These are phyloP conservation scores for Maudiozyma turicensis DNA, from an alignment of 805 yeast genomes.

Conservation along the genomic window DNA sequence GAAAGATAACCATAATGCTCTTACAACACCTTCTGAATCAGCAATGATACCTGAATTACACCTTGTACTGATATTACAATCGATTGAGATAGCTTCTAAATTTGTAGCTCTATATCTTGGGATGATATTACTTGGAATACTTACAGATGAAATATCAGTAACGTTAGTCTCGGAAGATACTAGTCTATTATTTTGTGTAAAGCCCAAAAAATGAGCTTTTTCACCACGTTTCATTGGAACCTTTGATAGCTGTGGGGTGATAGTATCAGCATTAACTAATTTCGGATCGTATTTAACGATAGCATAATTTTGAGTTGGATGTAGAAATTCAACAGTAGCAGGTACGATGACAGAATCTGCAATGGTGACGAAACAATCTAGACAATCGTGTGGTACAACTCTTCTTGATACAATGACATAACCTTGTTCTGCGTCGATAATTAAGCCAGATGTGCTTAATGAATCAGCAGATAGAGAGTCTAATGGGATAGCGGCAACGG, in stretches of 20 bases:
- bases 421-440: constrained; percentile 73
- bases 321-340: constrained; percentile 71
- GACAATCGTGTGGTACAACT: constrained; percentile 68
- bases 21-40: constrained; percentile 65
- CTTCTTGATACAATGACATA: constrained; percentile 70
- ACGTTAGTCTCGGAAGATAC: constrained; percentile 68
- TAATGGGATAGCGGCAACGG: constrained; percentile 56
- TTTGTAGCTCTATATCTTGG: constrained; percentile 85
- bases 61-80: constrained; percentile 59
- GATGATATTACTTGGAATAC: constrained; percentile 56
- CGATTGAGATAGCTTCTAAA: constrained; percentile 66
- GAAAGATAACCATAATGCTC: constrained; percentile 80
- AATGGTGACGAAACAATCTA: constrained; percentile 64
- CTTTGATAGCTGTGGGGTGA: constrained; percentile 53
- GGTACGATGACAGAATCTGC: constrained; percentile 81
- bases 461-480: constrained; percentile 65
- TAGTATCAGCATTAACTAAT: constrained; percentile 59
- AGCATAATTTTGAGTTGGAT: constrained; percentile 82
- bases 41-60: constrained; percentile 75
- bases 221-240: constrained; percentile 64
- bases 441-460: constrained; percentile 63
- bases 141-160: constrained; percentile 64
- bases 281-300: constrained; percentile 73
- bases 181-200: constrained; percentile 57
- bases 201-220: constrained; percentile 69